Conservation (phyloP, 2,329 filamentous ascomycete genomes). For the Calonectria ilicicola region DNA sequence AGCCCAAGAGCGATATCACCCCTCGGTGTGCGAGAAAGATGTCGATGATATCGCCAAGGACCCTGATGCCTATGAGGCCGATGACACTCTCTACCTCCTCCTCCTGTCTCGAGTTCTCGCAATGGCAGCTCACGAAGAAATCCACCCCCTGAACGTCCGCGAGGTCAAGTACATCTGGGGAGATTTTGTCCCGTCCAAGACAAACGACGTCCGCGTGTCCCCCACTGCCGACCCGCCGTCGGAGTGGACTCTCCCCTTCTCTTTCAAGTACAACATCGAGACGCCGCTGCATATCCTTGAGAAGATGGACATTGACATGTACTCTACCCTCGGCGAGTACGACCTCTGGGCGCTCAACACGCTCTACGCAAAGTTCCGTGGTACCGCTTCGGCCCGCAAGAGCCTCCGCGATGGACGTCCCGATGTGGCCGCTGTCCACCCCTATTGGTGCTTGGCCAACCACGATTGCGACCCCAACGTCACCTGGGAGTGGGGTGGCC, state of each 20-base stretch:
- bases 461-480: slow-evolving; percentile 97
- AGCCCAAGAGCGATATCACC: slow-evolving; percentile 72
- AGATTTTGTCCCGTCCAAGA: slow-evolving; percentile 67
- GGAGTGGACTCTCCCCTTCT: slow-evolving; percentile 80
- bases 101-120: slow-evolving; percentile 72
- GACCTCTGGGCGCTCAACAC: slow-evolving; percentile 92
- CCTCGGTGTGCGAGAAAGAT: slow-evolving; percentile 74
- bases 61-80: slow-evolving; percentile 68
- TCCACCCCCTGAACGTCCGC: slow-evolving; percentile 72
- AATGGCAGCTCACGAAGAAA: slow-evolving; percentile 70
- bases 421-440: slow-evolving; percentile 93
- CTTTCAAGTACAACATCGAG: slow-evolving; percentile 80
- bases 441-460: slow-evolving; percentile 96
- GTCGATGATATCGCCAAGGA: slow-evolving; percentile 75
- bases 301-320: slow-evolving; percentile 87
- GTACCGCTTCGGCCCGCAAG: slow-evolving; percentile 88
- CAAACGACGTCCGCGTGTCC: slow-evolving; percentile 66
- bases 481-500: slow-evolving; percentile 90
- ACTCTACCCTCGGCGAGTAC: slow-evolving; percentile 66
- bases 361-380: slow-evolving; percentile 91
- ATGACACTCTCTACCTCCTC: slow-evolving; percentile 72
- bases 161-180: slow-evolving; percentile 79
- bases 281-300: slow-evolving; percentile 82
- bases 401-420: slow-evolving; percentile 82
- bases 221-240: slow-evolving; percentile 68